Conservation (phyloP, 805 yeast species). For the Pachysolen tannophilus region DNA sequence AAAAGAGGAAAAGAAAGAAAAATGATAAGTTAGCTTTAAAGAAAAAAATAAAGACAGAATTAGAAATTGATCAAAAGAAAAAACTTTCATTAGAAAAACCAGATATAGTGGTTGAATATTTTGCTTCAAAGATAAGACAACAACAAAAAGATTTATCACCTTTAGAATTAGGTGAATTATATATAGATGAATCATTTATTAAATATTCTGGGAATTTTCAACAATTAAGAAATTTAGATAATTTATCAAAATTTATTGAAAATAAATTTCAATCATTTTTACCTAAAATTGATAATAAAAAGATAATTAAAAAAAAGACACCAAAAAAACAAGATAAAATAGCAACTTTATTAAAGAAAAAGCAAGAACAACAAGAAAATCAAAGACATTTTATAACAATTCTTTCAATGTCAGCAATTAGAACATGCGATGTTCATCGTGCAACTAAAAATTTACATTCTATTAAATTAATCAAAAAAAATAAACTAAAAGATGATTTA, state of each 20-base stretch:
- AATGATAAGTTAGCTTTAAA: conserved; percentile 47
- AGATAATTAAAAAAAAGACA: conserved; percentile 20
- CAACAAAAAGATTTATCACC: conserved; percentile 62
- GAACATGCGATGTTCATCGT: conserved; percentile 82
- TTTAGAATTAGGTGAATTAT: conserved; percentile 63
- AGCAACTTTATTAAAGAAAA: conserved; percentile 19
- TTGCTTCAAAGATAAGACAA: conserved; percentile 53
- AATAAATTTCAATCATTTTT: conserved; percentile 40
- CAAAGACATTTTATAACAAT: conserved; percentile 41
- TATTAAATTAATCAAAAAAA: conserved; percentile 67
- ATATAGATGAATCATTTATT: conserved; percentile 45
- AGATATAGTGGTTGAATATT: conserved; percentile 56
- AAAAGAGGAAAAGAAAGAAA: conserved; percentile 19
- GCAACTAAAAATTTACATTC: conserved; percentile 47
- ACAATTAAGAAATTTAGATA: conserved; percentile 43
- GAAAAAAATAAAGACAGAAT: conserved; percentile 60
- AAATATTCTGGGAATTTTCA: conserved; percentile 55
- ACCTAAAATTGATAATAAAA: conserved; percentile 23
- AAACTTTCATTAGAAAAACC: conserved; percentile 46
- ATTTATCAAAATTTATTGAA: conserved; percentile 46
- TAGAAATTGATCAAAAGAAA: conserved; percentile 51
- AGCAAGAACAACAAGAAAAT: conserved; percentile 11
- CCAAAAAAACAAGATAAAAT: conserved; percentile 18
- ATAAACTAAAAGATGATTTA: conserved; percentile 58
- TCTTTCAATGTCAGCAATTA: conserved; percentile 67